These are phyloP conservation scores for Escovopsis weberi DNA, from an alignment of 2,329 filamentous ascomycete genomes.

Conservation along the genomic window DNA sequence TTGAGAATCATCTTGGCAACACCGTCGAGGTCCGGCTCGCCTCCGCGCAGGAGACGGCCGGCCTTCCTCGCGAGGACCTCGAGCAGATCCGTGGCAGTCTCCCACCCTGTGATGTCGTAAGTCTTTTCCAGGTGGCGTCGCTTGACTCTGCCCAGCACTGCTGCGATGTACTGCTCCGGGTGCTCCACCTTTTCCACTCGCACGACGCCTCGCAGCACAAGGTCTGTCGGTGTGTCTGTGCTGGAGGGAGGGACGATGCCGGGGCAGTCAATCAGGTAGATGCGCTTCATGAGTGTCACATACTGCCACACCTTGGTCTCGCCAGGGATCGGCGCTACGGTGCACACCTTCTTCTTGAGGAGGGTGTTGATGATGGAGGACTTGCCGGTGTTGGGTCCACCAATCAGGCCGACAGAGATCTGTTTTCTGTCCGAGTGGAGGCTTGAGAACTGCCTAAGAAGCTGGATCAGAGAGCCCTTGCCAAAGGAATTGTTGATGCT, in stretches of 20 bases:
- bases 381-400: slow-evolving; percentile 78
- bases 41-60: slow-evolving; percentile 73
- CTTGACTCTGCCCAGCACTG: slow-evolving; percentile 67
- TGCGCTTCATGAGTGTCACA: slow-evolving; percentile 86
- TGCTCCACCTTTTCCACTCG: slow-evolving; percentile 93
- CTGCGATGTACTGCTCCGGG: slow-evolving; percentile 87
- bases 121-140: slow-evolving; percentile 81
- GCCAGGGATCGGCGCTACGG: slow-evolving; percentile 83
- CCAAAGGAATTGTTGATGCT: slow-evolving; percentile 93
- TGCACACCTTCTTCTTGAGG: slow-evolving; percentile 87
- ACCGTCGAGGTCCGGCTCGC: slow-evolving; percentile 89
- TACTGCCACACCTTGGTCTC: slow-evolving; percentile 99
- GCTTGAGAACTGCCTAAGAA: slow-evolving; percentile 83
- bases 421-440: slow-evolving; percentile 87
- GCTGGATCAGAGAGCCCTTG: slow-evolving; percentile 83
- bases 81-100: slow-evolving; percentile 65
- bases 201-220: slow-evolving; percentile 80
- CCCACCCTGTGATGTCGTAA: slow-evolving; percentile 74
- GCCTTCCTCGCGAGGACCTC: slow-evolving; percentile 77
- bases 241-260: slow-evolving; percentile 87
- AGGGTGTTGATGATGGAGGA: slow-evolving; percentile 95
- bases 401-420: slow-evolving; percentile 78
- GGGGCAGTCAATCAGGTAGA: slow-evolving; percentile 84
- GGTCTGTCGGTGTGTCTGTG: slow-evolving; percentile 71
- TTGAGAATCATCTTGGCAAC: slow-evolving; percentile 96